phyloP scores from a whole-genome alignment of 306 rosid species.

The Cicer bijugum region DNA sequence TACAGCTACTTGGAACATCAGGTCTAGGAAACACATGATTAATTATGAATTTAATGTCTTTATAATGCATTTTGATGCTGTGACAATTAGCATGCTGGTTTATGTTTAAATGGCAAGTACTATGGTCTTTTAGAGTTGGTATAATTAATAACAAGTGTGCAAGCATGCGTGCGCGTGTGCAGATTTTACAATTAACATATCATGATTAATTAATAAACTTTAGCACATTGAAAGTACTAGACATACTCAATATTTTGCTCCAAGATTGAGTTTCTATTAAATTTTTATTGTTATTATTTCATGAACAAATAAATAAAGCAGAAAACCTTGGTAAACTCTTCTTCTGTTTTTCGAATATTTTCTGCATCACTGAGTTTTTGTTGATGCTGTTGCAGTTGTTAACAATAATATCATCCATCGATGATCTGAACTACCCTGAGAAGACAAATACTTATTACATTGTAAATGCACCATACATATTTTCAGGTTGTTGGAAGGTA shows the following conservation, averaged over 20 bases:
- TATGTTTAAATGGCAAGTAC: neutral
- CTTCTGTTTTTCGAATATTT: constrained; percentile 10
- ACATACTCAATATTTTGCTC: constrained; percentile 23
- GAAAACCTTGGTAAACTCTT: neutral
- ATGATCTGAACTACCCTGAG: constrained; percentile 98
- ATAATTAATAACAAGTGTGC: neutral
- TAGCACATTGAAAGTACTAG: neutral
- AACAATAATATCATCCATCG: constrained; percentile 80
- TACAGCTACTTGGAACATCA: constrained; percentile 15
- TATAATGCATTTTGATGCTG: constrained; percentile 10
- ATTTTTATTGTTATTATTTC: constrained; percentile 2
- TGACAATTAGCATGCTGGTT: constrained; percentile 1
- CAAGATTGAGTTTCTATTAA: neutral
- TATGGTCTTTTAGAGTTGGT: constrained; percentile 13
- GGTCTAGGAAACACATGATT: neutral
- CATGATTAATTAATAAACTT: neutral
- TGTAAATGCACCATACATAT: constrained; percentile 83
- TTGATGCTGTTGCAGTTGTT: constrained; percentile 64
- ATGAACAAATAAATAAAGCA: neutral
- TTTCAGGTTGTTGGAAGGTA: constrained; percentile 99
- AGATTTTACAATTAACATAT: constrained; percentile 1
- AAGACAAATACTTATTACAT: constrained; percentile 85
- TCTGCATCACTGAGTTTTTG: constrained; percentile 29
- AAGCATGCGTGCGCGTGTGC: neutral
- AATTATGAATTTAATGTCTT: constrained; percentile 12